Conservation (phyloP, 371 early-diverging fungal species). For the Mortierella sp. region DNA sequence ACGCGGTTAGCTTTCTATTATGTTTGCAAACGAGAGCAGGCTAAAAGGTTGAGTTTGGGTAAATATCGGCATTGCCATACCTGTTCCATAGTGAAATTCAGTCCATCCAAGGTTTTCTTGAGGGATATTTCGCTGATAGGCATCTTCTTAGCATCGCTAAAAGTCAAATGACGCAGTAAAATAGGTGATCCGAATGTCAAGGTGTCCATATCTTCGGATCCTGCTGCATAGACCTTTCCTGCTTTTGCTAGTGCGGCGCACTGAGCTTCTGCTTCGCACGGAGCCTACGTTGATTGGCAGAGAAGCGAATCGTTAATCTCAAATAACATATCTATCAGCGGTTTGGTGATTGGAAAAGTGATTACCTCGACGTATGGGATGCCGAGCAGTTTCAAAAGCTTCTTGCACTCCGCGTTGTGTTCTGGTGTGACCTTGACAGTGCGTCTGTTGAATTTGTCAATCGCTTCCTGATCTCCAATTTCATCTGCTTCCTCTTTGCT, state of each 20-base stretch:
- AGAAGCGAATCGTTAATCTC: not conserved
- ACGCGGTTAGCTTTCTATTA: no score
- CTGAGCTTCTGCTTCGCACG: constrained; percentile 99
- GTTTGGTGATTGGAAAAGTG: not conserved
- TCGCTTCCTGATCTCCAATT: constrained; percentile 85
- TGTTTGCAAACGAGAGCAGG: no score
- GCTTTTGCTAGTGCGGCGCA: constrained; percentile 95
- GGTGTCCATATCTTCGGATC: constrained; percentile 99
- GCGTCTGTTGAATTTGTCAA: constrained; percentile 93
- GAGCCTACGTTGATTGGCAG: constrained; percentile 71
- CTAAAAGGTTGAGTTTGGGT: not conserved
- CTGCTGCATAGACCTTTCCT: constrained; percentile 95
- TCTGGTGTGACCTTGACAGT: constrained; percentile 95
- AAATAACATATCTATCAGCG: not conserved
- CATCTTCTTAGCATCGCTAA: constrained; percentile 93
- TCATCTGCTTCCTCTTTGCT: constrained; percentile 89
- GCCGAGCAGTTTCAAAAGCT: constrained; percentile 95
- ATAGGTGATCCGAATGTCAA: constrained; percentile 96
- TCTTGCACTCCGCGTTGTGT: constrained; percentile 97
- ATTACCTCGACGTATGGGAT: constrained; percentile 91
- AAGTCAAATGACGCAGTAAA: constrained; percentile 96
- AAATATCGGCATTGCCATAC: constrained; percentile 50
- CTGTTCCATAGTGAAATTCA: constrained; percentile 82
- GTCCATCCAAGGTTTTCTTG: constrained; percentile 86
- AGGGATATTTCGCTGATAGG: constrained; percentile 95